Evolutionary conservation across 164 flowering plant species (phyloP), one percentile per base, ranked within the genome.

Genomic region (Santalum album): DNA sequence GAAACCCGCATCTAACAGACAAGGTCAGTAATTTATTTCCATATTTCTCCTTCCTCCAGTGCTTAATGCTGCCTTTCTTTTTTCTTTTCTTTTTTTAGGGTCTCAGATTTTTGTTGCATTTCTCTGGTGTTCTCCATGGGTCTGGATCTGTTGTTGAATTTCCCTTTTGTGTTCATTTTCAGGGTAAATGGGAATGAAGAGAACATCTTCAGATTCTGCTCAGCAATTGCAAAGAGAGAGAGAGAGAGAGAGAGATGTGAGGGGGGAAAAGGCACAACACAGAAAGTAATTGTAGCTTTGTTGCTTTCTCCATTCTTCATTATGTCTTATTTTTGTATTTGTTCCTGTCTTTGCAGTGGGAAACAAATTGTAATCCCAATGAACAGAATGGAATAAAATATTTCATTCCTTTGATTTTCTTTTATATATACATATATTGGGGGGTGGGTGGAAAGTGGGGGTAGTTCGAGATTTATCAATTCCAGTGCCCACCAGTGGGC

Each of bases 341-440:
- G 65, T 49, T 62, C 73, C 62, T 78, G 77, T 76, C 81, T 68
- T 55, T 62, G 75, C 59, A 66, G 64, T 67, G 71, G 87, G 81
- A 72, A 79, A 82, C 81, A 80, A 66, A 70, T 71, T 64, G 68
- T 65, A 66, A 74, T 68, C 63, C 61, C 54, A 68, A 32, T 55
- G 71, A 56, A 43, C 56, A 60, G 9, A 64, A 65, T 58, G 43
- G 51, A 54, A 55, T 1, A 50, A 63, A 56, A 49, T 58, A 53
- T 44, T 56, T n/a, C n/a, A n/a, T n/a, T n/a, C n/a, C n/a, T n/a
- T n/a, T n/a, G n/a, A n/a, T n/a, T n/a, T n/a, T n/a, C n/a, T n/a
- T n/a, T n/a, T n/a, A n/a, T n/a, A n/a, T n/a, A n/a, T n/a, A n/a
- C n/a, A n/a, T n/a, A n/a, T n/a, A n/a, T n/a, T n/a, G n/a, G n/a